A percentile compares a stretch with the other conserved stretches of the same genome.
phyloP scores from a whole-genome alignment of 805 yeast genomes.

The Tetrapisispora fleetii region DNA sequence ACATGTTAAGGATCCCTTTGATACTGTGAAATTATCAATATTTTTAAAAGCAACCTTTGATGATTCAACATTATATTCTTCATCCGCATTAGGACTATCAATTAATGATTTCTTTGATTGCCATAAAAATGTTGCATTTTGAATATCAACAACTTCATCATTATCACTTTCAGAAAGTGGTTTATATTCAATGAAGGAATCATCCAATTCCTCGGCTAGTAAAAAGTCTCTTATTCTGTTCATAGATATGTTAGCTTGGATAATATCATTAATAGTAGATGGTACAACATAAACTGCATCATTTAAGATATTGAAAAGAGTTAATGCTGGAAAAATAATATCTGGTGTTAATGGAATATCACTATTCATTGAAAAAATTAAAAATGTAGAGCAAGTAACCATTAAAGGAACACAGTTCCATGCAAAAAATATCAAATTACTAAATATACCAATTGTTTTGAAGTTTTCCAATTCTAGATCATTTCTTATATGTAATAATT shows the following conservation, averaged over 20 bases:
- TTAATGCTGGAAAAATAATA: conserved; percentile 57
- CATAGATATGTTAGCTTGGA: conserved; percentile 52
- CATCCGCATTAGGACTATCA: conserved; percentile 26
- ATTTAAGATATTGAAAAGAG: conserved; percentile 48
- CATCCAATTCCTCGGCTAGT: conserved; percentile 37
- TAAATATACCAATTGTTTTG: conserved; percentile 38
- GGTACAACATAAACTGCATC: conserved; percentile 55
- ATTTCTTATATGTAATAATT: conserved; percentile 45
- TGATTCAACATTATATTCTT: conserved; percentile 38
- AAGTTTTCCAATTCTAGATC: conserved; percentile 45
- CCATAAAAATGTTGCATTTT: conserved; percentile 50
- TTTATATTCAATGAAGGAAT: conserved; percentile 24
- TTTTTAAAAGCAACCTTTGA: conserved; percentile 38
- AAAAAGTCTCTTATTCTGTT: conserved; percentile 44
- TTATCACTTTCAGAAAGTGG: conserved; percentile 13
- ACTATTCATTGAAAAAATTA: conserved; percentile 39
- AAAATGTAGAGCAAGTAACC: conserved; percentile 54
- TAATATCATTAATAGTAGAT: conserved; percentile 41
- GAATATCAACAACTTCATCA: conserved; percentile 32
- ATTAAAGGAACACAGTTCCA: conserved; percentile 59
- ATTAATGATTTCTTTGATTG: conserved; percentile 18
- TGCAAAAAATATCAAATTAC: conserved; percentile 41
- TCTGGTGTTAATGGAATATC: conserved; percentile 51
- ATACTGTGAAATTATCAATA: conserved; percentile 38
- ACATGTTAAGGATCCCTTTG: conserved; percentile 46